phyloP scores from a whole-genome alignment of 768 basidiomycete species.

The Megacollybia marginata region DNA sequence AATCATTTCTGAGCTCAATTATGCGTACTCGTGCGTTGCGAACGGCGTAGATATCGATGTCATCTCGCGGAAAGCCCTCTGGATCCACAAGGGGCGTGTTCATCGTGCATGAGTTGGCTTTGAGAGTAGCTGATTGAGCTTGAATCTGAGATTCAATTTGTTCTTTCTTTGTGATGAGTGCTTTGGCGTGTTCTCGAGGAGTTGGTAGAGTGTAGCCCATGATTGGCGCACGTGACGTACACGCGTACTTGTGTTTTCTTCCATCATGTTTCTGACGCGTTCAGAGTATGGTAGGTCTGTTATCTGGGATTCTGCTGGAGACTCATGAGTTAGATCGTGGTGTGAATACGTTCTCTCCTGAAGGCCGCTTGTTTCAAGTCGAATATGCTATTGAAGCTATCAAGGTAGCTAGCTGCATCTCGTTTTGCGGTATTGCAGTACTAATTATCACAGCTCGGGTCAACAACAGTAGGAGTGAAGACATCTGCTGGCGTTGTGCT shows the following conservation, averaged over 20 bases:
- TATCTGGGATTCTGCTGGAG: background rate
- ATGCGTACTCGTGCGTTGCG: conserved; percentile 68
- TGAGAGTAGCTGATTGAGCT: conserved; percentile 53
- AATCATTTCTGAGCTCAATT: conserved; percentile 79
- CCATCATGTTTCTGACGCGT: conserved; percentile 84
- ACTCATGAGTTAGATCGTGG: conserved; percentile 62
- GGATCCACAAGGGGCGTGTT: conserved; percentile 71
- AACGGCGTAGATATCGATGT: conserved; percentile 80
- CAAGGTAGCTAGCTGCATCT: conserved; percentile 54
- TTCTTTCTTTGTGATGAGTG: conserved; percentile 63
- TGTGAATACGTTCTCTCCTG: conserved; percentile 98
- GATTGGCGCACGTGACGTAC: conserved; percentile 9
- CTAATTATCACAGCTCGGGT: conserved; percentile 66
- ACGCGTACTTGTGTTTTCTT: conserved; percentile 30
- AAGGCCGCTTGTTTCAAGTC: conserved; percentile 98
- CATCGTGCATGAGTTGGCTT: conserved; percentile 56
- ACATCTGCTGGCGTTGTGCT: conserved; percentile 89
- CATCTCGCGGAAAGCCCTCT: conserved; percentile 85
- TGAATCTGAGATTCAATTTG: conserved; percentile 67
- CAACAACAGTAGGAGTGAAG: conserved; percentile 92
- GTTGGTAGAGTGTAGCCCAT: background rate
- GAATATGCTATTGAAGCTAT: conserved; percentile 99
- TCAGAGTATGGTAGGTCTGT: conserved; percentile 76
- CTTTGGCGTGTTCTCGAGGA: conserved; percentile 50
- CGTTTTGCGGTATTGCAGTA: background rate